phyloP scores from a whole-genome alignment of 2,329 filamentous ascomycete genomes.

The Epichloe uncinata region DNA sequence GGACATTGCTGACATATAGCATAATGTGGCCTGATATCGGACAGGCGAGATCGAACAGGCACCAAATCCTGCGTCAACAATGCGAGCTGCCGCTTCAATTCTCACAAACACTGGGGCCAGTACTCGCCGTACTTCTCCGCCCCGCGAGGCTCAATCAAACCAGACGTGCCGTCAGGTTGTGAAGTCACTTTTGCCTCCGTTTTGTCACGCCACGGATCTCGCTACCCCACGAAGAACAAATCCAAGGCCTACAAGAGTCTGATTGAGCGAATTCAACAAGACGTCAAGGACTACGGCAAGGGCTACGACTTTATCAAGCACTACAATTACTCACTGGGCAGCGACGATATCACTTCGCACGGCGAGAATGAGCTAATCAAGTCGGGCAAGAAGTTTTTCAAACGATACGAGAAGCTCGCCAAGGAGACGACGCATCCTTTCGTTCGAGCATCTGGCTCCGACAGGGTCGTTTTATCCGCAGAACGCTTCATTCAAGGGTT shows the following conservation, averaged over 20 bases:
- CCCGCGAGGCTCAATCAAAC: slow-evolving; percentile 44
- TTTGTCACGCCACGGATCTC: slow-evolving; percentile 72
- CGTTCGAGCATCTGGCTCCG: slow-evolving; percentile 54
- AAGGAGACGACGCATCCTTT: slow-evolving; percentile 44
- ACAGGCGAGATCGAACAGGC: slow-evolving; percentile 6
- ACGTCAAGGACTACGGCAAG: slow-evolving; percentile 41
- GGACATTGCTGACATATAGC: background rate
- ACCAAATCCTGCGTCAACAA: background rate
- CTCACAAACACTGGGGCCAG: slow-evolving; percentile 67
- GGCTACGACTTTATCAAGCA: slow-evolving; percentile 57
- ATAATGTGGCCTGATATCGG: background rate
- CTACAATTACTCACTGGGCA: slow-evolving; percentile 59
- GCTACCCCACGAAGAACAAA: slow-evolving; percentile 64
- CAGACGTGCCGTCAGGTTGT: slow-evolving; percentile 52
- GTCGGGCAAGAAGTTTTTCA: slow-evolving; percentile 64
- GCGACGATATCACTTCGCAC: slow-evolving; percentile 54
- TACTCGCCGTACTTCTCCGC: slow-evolving; percentile 78
- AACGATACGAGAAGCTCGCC: slow-evolving; percentile 54
- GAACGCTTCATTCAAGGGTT: slow-evolving; percentile 65
- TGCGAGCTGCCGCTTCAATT: slow-evolving; percentile 38
- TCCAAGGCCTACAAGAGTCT: slow-evolving; percentile 48
- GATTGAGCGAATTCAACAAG: slow-evolving; percentile 50
- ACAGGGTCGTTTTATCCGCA: slow-evolving; percentile 62
- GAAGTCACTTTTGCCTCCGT: slow-evolving; percentile 66
- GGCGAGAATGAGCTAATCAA: slow-evolving; percentile 57